phyloP scores from a whole-genome alignment of 352 stramenopile species.

The Phytophthora uliginosa region DNA sequence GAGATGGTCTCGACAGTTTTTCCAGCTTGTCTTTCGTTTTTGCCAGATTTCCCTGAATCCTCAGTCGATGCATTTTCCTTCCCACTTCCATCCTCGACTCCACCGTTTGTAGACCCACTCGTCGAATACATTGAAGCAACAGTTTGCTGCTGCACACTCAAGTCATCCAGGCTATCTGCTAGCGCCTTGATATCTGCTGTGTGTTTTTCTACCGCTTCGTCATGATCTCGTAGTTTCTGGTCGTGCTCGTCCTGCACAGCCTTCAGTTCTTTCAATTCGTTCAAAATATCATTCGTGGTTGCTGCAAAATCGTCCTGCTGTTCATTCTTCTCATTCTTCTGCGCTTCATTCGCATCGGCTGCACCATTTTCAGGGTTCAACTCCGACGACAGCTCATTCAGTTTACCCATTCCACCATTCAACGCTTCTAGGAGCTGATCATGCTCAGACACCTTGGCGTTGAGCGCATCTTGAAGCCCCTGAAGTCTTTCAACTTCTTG shows the following conservation, averaged over 20 bases:
- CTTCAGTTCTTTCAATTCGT: constrained; percentile 60
- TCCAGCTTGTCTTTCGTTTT: constrained; percentile 16
- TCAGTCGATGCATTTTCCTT: constrained; percentile 13
- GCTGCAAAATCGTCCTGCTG: constrained; percentile 18
- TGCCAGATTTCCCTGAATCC: constrained; percentile 15
- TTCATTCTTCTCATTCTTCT: constrained; percentile 1
- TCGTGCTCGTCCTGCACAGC: constrained; percentile 48
- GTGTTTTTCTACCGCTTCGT: constrained; percentile 54
- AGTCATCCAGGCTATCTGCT: constrained; percentile 58
- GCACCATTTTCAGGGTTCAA: constrained; percentile 3
- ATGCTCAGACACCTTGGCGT: constrained; percentile 44
- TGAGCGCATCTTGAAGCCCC: constrained; percentile 47
- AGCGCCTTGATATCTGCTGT: constrained; percentile 60
- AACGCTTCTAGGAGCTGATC: constrained; percentile 51
- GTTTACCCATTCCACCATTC: constrained; percentile 36
- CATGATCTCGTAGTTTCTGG: constrained; percentile 56
- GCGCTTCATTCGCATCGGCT: constrained; percentile 9
- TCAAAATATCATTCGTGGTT: constrained; percentile 44
- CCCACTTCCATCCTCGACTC: constrained; percentile 10
- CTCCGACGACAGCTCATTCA: constrained; percentile 37
- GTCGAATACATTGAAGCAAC: constrained; percentile 41
- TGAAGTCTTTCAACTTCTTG: constrained; percentile 53
- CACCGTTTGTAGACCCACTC: constrained; percentile 1
- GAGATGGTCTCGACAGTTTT: constrained; percentile 15
- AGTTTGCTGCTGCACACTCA: constrained; percentile 63